Percentiles rank a stretch among this genome's conserved stretches.
Evolutionary conservation across 2,329 filamentous ascomycete genomes (phyloP).

Genomic region (Diplodia intermedia): DNA sequence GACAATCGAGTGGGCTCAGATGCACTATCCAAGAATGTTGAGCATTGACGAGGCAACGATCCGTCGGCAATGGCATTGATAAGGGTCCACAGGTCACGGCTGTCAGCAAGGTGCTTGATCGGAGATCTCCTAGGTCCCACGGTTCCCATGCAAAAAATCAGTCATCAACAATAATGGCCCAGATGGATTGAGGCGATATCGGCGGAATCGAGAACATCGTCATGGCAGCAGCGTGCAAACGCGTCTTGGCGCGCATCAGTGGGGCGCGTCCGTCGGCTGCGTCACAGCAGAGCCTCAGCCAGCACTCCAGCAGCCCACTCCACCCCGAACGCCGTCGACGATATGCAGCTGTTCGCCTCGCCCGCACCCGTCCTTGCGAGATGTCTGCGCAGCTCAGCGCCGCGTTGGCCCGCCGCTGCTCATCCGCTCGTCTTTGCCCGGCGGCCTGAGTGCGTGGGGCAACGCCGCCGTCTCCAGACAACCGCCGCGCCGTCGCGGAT

Average conservation of each 20-base stretch:
- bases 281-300: constrained; percentile 18
- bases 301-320: constrained; percentile 1
- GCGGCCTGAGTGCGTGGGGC: background rate
- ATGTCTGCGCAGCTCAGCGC: constrained; percentile 2
- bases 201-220: constrained; percentile 13
- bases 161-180: background rate
- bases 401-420: background rate
- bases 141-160: background rate
- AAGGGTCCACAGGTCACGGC: constrained; percentile 1
- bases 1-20: background rate
- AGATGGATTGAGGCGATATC: constrained; percentile 6
- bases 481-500: constrained; percentile 12
- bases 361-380: constrained; percentile 1
- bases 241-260: constrained; percentile 26
- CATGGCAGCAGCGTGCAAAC: constrained; percentile 11
- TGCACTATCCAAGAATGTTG: background rate
- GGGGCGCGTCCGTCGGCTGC: constrained; percentile 14
- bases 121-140: background rate
- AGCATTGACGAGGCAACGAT: background rate
- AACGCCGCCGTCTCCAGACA: constrained; percentile 17
- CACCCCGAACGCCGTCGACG: background rate
- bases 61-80: background rate
- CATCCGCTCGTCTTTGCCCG: background rate
- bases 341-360: constrained; percentile 19
- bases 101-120: background rate